These are phyloP conservation scores for Parascedosporium putredinis DNA, from an alignment of 2,329 filamentous ascomycete species.

Conservation along the genomic window DNA sequence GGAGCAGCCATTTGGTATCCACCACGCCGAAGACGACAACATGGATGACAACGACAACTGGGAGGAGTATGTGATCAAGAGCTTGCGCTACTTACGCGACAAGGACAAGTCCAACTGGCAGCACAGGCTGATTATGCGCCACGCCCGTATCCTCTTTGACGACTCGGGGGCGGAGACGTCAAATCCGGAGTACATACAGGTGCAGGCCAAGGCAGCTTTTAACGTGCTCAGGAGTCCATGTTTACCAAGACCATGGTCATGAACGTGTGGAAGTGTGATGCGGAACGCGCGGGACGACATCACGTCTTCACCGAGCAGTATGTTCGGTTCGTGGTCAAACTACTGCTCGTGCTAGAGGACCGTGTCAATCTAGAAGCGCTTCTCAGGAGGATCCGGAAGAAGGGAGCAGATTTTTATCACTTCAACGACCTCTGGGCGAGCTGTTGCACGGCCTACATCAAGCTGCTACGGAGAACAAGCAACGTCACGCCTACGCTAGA, in stretches of 20 bases:
- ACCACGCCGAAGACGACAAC: slow-evolving; percentile 34
- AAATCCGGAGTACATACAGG: slow-evolving; percentile 30
- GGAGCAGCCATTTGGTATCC: slow-evolving; percentile 41
- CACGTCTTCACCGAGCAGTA: slow-evolving; percentile 89
- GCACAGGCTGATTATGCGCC: slow-evolving; percentile 76
- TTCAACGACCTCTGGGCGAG: slow-evolving; percentile 50
- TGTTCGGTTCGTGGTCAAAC: slow-evolving; percentile 66
- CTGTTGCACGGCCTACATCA: slow-evolving; percentile 42
- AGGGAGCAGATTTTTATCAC: slow-evolving; percentile 63
- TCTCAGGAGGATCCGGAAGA: slow-evolving; percentile 69
- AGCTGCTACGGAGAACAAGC: slow-evolving; percentile 39
- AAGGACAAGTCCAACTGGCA: slow-evolving; percentile 95
- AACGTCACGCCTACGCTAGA: slow-evolving; percentile 34
- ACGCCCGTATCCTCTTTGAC: slow-evolving; percentile 46
- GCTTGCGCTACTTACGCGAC: slow-evolving; percentile 40
- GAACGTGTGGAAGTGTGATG: slow-evolving; percentile 90
- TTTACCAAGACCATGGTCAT: slow-evolving; percentile 93
- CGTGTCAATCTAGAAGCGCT: slow-evolving; percentile 66
- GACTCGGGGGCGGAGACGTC: slow-evolving; percentile 26
- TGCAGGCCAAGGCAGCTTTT: slow-evolving; percentile 69
- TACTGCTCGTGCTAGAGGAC: slow-evolving; percentile 67
- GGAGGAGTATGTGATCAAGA: slow-evolving; percentile 44
- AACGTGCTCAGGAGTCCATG: slow-evolving; percentile 62
- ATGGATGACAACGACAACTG: slow-evolving; percentile 52
- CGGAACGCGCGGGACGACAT: slow-evolving; percentile 72